Evolutionary conservation across 352 stramenopile species (phyloP), one percentile per base, ranked within the genome.

Genomic region (Phytophthora meadii): DNA sequence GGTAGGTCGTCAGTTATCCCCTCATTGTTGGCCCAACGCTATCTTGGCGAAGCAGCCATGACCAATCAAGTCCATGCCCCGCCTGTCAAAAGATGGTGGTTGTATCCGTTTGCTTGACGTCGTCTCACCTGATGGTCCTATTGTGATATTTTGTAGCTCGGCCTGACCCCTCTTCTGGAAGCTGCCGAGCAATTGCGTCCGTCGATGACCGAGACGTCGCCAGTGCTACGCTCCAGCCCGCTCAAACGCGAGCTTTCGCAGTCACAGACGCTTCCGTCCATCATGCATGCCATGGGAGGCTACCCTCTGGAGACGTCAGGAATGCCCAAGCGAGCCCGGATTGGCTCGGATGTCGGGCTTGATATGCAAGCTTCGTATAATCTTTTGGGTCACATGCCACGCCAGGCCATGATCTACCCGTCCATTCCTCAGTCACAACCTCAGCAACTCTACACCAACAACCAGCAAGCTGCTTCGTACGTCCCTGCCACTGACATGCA

Each of bases 141-240:
- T 62, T 76, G 57, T 73, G 50, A 24, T 66, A 34, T 64, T 57
- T 56, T 17, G 28, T 46, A 90, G 78, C 81, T 87, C 65, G 82
- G 79, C 11, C 71, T 90, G 39, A 79, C 55, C 9, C 77, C 87
- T 17, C 72, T 90, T 24, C 54, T 90, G 1, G 77, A 90, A 82
- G 79, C 82, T 2, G 79, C 77, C 7, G 70, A 90, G 65, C 79
- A 90, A 74, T 39, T 74, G 25, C 63, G 68, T 34, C 64, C 67
- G 49, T 69, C 57, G 40, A 63, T 62, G 25, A 5, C 28, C 14
- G 54, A 80, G n/a, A 61, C 40, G 7, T 57, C 48, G 24, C 44
- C 44, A 28, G 28, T 52, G 24, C 19, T 61, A 1, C 57, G 52
- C 42, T 64, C 58, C 34, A 81, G 59, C 34, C 68, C 58, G 9